These are phyloP conservation scores for Schoenoplectus tabernaemontani DNA, from an alignment of 202 grass and related monocot genomes.

Conservation along the genomic window DNA sequence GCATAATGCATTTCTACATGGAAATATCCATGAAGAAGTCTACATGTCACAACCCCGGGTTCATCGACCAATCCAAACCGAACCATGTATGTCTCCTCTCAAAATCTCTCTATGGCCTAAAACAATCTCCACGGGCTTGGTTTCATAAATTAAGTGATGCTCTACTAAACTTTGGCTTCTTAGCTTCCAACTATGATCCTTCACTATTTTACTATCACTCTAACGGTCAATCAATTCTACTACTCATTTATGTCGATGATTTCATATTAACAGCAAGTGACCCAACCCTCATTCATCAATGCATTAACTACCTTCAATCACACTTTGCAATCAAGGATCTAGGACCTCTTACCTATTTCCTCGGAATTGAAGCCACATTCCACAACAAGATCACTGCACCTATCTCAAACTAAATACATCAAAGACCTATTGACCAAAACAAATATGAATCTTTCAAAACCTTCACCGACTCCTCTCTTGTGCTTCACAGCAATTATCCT, in stretches of 20 bases:
- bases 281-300: background rate
- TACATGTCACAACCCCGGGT: background rate
- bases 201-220: too few species aligned
- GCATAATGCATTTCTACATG: background rate
- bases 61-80: background rate
- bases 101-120: background rate
- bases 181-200: too few species aligned
- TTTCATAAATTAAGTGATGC: too few species aligned
- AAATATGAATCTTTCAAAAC: background rate
- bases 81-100: background rate
- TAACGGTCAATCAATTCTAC: background rate
- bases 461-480: background rate
- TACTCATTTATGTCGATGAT: background rate
- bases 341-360: background rate
- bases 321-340: background rate
- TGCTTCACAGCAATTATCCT: background rate
- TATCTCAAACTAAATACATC: background rate
- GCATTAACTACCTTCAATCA: background rate
- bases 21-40: background rate
- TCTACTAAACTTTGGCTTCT: too few species aligned
- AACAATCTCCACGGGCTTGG: background rate
- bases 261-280: background rate
- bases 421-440: background rate
- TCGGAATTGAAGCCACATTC: background rate
- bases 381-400: background rate